phyloP scores from a whole-genome alignment of 768 basidiomycete genomes.

The Termitomyces sp. region DNA sequence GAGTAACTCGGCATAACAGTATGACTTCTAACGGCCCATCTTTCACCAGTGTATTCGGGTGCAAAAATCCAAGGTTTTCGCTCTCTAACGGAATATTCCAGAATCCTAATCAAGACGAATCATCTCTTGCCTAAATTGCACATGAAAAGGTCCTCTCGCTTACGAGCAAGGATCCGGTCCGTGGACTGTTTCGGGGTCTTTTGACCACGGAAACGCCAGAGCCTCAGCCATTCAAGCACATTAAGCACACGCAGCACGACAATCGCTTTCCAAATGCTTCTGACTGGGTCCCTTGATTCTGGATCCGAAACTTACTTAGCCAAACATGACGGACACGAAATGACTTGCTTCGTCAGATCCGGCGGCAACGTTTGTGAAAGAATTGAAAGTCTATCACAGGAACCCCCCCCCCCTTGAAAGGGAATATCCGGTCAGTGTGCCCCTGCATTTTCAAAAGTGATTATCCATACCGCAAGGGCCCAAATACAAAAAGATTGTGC shows the following conservation, averaged over 20 bases:
- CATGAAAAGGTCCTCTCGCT: neutral
- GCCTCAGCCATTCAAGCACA: neutral
- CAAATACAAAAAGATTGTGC: neutral
- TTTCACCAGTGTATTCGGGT: constrained; percentile 3
- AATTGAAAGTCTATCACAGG: neutral
- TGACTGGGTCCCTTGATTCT: neutral
- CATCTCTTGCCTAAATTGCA: neutral
- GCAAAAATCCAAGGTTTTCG: neutral
- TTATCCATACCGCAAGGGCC: neutral
- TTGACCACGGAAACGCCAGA: neutral
- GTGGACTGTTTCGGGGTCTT: neutral
- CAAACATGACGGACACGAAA: neutral
- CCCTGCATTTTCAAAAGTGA: neutral
- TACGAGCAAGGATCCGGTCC: neutral
- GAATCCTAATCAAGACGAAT: neutral
- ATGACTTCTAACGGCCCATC: neutral
- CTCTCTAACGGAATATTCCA: neutral
- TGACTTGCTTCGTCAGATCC: constrained; percentile 9
- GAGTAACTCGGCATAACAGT: neutral
- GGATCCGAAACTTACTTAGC: neutral
- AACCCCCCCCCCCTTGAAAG: neutral
- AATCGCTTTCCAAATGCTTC: neutral
- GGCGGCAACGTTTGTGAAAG: constrained; percentile 7
- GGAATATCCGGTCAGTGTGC: neutral
- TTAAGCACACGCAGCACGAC: neutral